phyloP scores from a whole-genome alignment of 257 asterid genomes.

The Solanum ossicruentum region DNA sequence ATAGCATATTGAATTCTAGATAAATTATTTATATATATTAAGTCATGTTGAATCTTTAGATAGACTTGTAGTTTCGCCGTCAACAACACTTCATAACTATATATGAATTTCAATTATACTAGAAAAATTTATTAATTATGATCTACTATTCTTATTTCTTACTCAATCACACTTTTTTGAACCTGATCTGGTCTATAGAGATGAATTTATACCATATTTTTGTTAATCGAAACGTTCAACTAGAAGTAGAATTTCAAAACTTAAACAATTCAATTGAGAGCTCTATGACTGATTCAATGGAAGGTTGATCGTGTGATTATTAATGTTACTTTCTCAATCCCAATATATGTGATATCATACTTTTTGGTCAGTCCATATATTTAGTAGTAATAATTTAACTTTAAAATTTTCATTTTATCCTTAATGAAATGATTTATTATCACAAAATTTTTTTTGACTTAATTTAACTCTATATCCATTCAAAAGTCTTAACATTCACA shows the following conservation, averaged over 20 bases:
- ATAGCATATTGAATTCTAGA: neutral
- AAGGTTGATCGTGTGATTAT: neutral
- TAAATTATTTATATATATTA: neutral
- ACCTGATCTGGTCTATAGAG: neutral
- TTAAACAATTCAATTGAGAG: neutral
- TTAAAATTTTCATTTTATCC: too few relatives aligned
- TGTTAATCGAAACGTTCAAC: rapidly evolving
- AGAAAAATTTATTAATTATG: neutral
- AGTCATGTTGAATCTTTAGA: neutral
- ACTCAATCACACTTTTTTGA: neutral
- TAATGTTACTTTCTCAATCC: neutral
- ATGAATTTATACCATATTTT: neutral
- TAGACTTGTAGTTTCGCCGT: too few relatives aligned
- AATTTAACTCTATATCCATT: neutral
- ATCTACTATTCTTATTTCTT: neutral
- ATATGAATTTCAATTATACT: too few relatives aligned
- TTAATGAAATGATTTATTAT: too few relatives aligned
- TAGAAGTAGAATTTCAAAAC: neutral
- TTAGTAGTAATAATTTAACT: too few relatives aligned
- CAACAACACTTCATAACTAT: neutral
- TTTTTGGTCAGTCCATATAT: too few relatives aligned
- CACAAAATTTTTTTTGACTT: too few relatives aligned
- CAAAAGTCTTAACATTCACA: neutral
- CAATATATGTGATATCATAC: neutral
- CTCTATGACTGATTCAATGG: neutral